These are phyloP conservation scores for Aspergillus diversus DNA, from an alignment of 495 filamentous ascomycete genomes.

Conservation along the genomic window DNA sequence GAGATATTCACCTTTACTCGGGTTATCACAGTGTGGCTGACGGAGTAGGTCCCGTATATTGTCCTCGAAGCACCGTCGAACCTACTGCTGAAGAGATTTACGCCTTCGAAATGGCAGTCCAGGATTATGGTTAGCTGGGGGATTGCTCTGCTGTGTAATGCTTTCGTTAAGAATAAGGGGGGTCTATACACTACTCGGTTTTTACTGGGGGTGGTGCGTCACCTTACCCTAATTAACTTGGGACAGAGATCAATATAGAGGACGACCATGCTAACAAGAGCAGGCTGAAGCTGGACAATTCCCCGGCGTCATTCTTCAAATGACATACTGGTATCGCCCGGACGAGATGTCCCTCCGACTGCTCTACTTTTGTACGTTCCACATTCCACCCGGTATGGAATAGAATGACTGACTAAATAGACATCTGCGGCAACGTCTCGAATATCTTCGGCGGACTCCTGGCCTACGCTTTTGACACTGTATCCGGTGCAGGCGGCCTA, in stretches of 20 bases:
- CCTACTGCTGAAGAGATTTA: slow-evolving; percentile 40
- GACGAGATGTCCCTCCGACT: slow-evolving; percentile 37
- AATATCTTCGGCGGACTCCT: slow-evolving; percentile 42
- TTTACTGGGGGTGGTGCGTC: neutral
- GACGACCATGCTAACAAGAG: neutral
- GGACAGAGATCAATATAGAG: neutral
- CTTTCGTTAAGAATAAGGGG: slow-evolving; percentile 38
- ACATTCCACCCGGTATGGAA: too few relatives aligned
- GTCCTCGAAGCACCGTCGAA: slow-evolving; percentile 46
- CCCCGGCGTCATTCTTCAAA: neutral
- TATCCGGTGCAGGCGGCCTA: slow-evolving; percentile 33
- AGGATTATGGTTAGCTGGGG: slow-evolving; percentile 29
- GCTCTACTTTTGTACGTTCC: slow-evolving; percentile 20
- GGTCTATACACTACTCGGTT: neutral
- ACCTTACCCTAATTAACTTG: neutral
- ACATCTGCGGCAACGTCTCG: slow-evolving; percentile 30
- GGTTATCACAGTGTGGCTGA: neutral
- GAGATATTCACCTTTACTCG: slow-evolving; percentile 10
- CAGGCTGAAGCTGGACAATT: neutral
- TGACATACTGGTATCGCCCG: neutral
- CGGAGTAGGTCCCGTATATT: slow-evolving; percentile 48
- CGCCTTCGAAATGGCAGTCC: slow-evolving; percentile 42
- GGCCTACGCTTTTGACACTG: slow-evolving; percentile 43
- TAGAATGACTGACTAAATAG: neutral
- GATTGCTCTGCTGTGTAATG: slow-evolving; percentile 8